These are phyloP conservation scores for Flueggea neowawraea DNA, from an alignment of 441 rosid species.

Conservation along the genomic window DNA sequence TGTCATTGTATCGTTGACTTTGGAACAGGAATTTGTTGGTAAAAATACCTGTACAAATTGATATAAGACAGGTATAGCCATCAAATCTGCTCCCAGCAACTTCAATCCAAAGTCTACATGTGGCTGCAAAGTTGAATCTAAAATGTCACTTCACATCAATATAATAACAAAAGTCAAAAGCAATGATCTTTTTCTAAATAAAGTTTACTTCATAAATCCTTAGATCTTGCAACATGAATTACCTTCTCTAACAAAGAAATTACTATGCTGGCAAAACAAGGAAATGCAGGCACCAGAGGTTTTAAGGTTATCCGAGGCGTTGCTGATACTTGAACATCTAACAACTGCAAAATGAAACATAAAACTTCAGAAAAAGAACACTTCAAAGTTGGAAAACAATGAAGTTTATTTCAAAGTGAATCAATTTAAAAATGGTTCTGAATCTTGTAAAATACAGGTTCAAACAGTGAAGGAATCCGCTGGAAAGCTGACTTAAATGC, in stretches of 20 bases:
- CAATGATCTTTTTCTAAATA: background rate
- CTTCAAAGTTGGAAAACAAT: background rate
- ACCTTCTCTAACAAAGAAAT: slow-evolving; percentile 53
- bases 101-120: slow-evolving; percentile 44
- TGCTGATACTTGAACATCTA: slow-evolving; percentile 28
- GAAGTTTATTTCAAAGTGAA: background rate
- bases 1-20: background rate
- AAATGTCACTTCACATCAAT: background rate
- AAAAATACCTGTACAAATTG: slow-evolving; percentile 33
- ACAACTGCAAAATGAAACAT: slow-evolving; percentile 20
- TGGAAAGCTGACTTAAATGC: background rate
- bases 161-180: background rate
- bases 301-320: slow-evolving; percentile 31
- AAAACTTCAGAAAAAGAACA: background rate
- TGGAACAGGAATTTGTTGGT: background rate
- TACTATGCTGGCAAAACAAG: slow-evolving; percentile 28
- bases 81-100: slow-evolving; percentile 40
- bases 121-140: slow-evolving; percentile 25
- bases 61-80: slow-evolving; percentile 42
- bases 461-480: background rate
- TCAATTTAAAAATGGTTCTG: too few relatives aligned
- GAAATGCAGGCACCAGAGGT: slow-evolving; percentile 40
- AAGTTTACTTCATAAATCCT: background rate
- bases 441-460: background rate
- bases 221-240: slow-evolving; percentile 26